Evolutionary conservation across 352 stramenopile species (phyloP).

Genomic region (Thalassiosira oceanica): DNA sequence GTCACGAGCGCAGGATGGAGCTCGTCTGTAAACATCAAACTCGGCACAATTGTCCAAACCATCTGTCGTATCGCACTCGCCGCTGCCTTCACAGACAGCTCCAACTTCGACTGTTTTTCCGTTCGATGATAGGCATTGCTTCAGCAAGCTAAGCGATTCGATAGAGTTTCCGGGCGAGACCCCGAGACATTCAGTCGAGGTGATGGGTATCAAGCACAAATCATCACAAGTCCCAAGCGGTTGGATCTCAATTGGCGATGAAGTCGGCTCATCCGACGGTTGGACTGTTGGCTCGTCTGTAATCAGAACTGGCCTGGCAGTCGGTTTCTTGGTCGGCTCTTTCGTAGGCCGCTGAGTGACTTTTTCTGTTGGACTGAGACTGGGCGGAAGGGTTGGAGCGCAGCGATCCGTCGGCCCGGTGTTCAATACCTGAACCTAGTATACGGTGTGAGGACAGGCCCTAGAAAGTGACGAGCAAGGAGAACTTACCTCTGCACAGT

Average conservation of each 20-base stretch:
- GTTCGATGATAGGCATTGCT: not conserved
- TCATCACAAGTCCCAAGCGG: conserved; percentile 7
- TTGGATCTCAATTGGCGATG: not conserved
- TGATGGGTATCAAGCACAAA: conserved; percentile 6
- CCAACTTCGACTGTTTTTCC: conserved; percentile 6
- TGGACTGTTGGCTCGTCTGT: not conserved
- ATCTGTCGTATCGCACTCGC: conserved; percentile 6
- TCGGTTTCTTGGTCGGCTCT: conserved; percentile 3
- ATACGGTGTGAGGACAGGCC: too few relatives aligned
- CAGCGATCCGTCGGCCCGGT: conserved; percentile 13
- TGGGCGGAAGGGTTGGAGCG: conserved; percentile 4
- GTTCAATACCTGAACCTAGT: conserved; percentile 4
- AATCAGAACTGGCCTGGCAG: not conserved
- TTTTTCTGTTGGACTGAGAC: not conserved
- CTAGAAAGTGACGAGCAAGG: too few relatives aligned
- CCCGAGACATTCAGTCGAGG: not conserved
- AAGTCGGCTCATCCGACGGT: not conserved
- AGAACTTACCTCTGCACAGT: conserved; percentile 18
- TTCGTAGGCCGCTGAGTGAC: not conserved
- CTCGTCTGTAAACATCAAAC: conserved; percentile 12
- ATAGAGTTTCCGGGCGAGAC: not conserved
- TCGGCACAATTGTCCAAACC: conserved; percentile 11
- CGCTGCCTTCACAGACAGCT: not conserved
- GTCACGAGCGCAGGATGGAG: conserved; percentile 3
- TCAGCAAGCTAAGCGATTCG: too few relatives aligned